Conservation (phyloP, 129 eudicot species). For the Centaurea solstitialis region DNA sequence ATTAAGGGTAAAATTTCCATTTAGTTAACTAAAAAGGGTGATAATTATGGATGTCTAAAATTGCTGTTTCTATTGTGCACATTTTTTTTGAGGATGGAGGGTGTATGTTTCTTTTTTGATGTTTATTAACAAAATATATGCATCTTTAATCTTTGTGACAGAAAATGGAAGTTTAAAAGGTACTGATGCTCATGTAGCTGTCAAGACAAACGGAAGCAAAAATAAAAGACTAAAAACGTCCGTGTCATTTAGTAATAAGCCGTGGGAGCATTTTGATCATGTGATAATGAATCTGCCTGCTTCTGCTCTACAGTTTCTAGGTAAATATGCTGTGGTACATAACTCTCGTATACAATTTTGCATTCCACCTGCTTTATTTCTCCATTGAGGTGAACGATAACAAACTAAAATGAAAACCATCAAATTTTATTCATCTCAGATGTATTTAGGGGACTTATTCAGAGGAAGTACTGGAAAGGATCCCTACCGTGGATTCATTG, state of each 20-base stretch:
- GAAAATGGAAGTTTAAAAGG: conserved; percentile 35
- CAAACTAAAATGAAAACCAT: conserved; percentile 2
- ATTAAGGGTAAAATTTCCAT: no score
- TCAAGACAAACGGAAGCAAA: conserved; percentile 50
- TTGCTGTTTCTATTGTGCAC: no score
- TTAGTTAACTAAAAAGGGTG: no score
- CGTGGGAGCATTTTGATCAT: conserved; percentile 98
- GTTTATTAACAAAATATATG: conserved; percentile 4
- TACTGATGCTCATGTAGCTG: conserved; percentile 38
- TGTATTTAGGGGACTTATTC: conserved; percentile 68
- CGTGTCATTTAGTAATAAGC: conserved; percentile 44
- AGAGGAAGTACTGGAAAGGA: conserved; percentile 75
- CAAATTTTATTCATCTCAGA: conserved; percentile 43
- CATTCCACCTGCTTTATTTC: neutral
- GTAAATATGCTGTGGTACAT: conserved; percentile 32
- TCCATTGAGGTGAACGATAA: conserved; percentile 1
- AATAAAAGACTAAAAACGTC: conserved; percentile 64
- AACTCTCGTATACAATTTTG: neutral
- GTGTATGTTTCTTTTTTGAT: neutral
- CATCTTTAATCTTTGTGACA: conserved; percentile 17
- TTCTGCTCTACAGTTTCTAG: conserved; percentile 89
- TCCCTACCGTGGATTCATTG: conserved; percentile 92
- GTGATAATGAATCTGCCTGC: conserved; percentile 97
- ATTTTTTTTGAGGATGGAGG: no score
- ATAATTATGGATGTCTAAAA: no score